phyloP scores from a whole-genome alignment of 2,329 filamentous ascomycete species.

The Talaromyces sp. region DNA sequence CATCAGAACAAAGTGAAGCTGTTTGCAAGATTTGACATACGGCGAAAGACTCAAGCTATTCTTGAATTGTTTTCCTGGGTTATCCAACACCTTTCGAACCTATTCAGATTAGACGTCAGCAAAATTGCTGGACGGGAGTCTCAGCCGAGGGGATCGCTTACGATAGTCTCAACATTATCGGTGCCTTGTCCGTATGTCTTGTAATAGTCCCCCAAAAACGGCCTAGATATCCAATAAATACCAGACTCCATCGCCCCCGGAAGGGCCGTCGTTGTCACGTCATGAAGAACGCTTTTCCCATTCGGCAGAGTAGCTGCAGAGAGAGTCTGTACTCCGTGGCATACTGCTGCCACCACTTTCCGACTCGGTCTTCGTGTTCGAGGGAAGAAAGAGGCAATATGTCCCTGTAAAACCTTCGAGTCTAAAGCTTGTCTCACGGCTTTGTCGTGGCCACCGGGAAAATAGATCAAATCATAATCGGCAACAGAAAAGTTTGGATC shows the following conservation, averaged over 20 bases:
- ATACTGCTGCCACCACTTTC: slow-evolving; percentile 50
- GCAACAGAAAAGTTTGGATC: slow-evolving; percentile 44
- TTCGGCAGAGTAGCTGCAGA: slow-evolving; percentile 40
- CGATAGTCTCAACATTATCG: slow-evolving; percentile 48
- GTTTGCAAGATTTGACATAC: background rate
- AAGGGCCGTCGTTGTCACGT: slow-evolving; percentile 49
- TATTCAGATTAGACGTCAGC: slow-evolving; percentile 20
- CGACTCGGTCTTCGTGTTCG: slow-evolving; percentile 43
- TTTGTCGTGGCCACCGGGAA: slow-evolving; percentile 55
- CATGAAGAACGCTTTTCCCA: slow-evolving; percentile 48
- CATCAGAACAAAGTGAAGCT: background rate
- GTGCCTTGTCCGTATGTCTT: slow-evolving; percentile 54
- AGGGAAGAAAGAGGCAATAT: slow-evolving; percentile 49
- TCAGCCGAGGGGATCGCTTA: slow-evolving; percentile 26
- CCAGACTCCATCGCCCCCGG: slow-evolving; percentile 49
- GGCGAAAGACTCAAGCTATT: slow-evolving; percentile 15
- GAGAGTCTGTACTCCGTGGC: slow-evolving; percentile 53
- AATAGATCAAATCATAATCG: slow-evolving; percentile 48
- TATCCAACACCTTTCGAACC: slow-evolving; percentile 45
- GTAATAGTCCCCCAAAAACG: slow-evolving; percentile 54
- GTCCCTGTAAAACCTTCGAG: slow-evolving; percentile 43
- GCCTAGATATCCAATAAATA: slow-evolving; percentile 49
- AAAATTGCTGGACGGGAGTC: background rate
- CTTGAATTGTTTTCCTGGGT: slow-evolving; percentile 39
- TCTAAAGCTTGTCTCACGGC: slow-evolving; percentile 51